Percentiles rank a stretch among this genome's conserved stretches.
Conservation (phyloP, 768 basidiomycete species). For the Trametes meyenii region DNA sequence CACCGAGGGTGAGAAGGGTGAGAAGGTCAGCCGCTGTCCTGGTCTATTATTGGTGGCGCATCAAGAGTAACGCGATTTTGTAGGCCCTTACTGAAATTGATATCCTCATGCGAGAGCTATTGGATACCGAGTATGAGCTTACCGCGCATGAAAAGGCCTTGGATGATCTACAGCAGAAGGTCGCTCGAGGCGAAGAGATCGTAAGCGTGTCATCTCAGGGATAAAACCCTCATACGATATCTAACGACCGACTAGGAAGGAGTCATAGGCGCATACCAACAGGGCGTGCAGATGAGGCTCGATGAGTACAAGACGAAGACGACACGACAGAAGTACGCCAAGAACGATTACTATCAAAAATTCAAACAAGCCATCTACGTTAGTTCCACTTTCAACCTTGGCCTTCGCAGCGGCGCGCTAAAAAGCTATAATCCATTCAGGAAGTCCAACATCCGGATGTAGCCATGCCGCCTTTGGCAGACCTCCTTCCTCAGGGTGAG, state of each 20-base stretch:
- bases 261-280: constrained; percentile 53
- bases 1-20: constrained; percentile 53
- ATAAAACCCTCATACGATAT: not conserved
- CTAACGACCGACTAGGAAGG: constrained; percentile 46
- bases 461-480: constrained; percentile 77
- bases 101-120: constrained; percentile 61
- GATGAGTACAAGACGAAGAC: constrained; percentile 62
- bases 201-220: constrained; percentile 43
- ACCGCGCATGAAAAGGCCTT: constrained; percentile 55
- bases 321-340: constrained; percentile 77
- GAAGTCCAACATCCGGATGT: constrained; percentile 65
- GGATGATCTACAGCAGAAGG: constrained; percentile 55
- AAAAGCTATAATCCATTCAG: constrained; percentile 38
- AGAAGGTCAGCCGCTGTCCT: constrained; percentile 46
- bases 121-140: constrained; percentile 70
- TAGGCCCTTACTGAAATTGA: constrained; percentile 68
- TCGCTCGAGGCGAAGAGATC: constrained; percentile 60
- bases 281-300: constrained; percentile 44
- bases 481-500: constrained; percentile 71
- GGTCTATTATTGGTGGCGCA: not conserved
- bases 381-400: constrained; percentile 30
- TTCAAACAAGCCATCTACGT: constrained; percentile 76
- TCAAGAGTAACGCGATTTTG: constrained; percentile 3
- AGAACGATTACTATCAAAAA: constrained; percentile 55
- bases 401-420: not conserved